Evolutionary conservation across 768 basidiomycete species (phyloP).

Genomic region (Termitomyces titanicus): DNA sequence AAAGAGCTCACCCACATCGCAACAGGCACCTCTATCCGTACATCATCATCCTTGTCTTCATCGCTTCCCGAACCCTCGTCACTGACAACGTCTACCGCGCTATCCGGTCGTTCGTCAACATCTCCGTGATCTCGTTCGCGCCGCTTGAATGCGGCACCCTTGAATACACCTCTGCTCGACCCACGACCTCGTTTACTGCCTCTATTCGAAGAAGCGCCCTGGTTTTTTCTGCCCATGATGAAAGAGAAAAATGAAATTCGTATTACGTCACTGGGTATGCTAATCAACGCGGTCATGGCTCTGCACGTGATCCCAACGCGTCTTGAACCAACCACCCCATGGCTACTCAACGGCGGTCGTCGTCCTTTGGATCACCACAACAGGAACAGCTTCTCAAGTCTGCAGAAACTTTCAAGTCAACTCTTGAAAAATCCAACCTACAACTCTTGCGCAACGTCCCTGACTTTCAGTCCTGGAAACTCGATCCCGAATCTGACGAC

Average conservation of each 20-base stretch:
- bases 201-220: slow-evolving; percentile 23
- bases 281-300: slow-evolving; percentile 4
- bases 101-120: slow-evolving; percentile 49
- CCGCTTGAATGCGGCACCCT: slow-evolving; percentile 9
- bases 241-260: not conserved
- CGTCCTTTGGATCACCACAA: slow-evolving; percentile 21
- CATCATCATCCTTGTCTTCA: slow-evolving; percentile 23
- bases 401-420: slow-evolving; percentile 28
- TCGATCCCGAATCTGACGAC: slow-evolving; percentile 33
- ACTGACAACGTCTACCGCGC: slow-evolving; percentile 48
- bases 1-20: slow-evolving; percentile 90
- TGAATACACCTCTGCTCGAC: slow-evolving; percentile 19
- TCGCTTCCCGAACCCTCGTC: slow-evolving; percentile 19
- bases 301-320: slow-evolving; percentile 1
- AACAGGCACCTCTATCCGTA: slow-evolving; percentile 65
- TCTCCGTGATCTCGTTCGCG: slow-evolving; percentile 15
- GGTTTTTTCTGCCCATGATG: slow-evolving; percentile 39
- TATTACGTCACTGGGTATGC: not conserved
- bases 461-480: slow-evolving; percentile 32
- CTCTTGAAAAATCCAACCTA: slow-evolving; percentile 33
- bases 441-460: slow-evolving; percentile 33
- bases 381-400: slow-evolving; percentile 31
- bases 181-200: slow-evolving; percentile 32
- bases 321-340: slow-evolving; percentile 3
- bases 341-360: slow-evolving; percentile 3